Evolutionary conservation across 345 rosid genomes (phyloP).

Genomic region (Eucalyptus sp.): DNA sequence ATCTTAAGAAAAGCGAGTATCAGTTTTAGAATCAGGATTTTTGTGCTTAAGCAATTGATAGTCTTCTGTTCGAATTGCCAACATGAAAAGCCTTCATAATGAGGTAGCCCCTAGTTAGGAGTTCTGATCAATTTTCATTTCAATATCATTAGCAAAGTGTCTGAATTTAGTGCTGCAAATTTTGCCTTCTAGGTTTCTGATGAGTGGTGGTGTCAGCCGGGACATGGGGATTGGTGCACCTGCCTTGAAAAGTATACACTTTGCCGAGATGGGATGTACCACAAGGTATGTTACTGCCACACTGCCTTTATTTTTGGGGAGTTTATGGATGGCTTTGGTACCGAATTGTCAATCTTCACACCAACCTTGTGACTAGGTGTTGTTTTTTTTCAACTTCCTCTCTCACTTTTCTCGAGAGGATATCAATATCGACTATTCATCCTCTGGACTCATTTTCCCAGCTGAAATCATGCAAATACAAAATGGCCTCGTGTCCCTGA

Average conservation of each 20-base stretch:
- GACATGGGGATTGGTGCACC: constrained; percentile 77
- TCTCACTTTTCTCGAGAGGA: background rate
- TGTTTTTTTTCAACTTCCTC: background rate
- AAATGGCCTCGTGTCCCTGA: background rate
- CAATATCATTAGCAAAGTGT: background rate
- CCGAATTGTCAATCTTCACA: background rate
- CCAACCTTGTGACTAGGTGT: background rate
- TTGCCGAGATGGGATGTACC: constrained; percentile 70
- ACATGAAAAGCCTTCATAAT: background rate
- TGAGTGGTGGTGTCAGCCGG: constrained; percentile 79
- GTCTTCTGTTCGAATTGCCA: background rate
- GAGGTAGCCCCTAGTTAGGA: background rate
- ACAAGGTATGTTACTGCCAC: constrained; percentile 37
- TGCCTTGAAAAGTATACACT: constrained; percentile 59
- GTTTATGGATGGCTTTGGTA: background rate
- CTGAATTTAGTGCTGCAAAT: background rate
- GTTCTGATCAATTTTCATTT: background rate
- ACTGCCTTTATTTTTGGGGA: background rate
- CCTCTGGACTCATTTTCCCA: background rate
- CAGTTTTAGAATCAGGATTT: background rate
- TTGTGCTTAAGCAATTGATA: background rate
- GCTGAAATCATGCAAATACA: background rate
- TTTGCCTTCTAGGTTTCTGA: constrained; percentile 39
- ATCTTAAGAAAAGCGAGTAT: background rate
- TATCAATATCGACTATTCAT: background rate